Base-by-base conservation (phyloP, 2,329 filamentous ascomycete genomes). In the Emericellopsis cladophorae region DNA sequence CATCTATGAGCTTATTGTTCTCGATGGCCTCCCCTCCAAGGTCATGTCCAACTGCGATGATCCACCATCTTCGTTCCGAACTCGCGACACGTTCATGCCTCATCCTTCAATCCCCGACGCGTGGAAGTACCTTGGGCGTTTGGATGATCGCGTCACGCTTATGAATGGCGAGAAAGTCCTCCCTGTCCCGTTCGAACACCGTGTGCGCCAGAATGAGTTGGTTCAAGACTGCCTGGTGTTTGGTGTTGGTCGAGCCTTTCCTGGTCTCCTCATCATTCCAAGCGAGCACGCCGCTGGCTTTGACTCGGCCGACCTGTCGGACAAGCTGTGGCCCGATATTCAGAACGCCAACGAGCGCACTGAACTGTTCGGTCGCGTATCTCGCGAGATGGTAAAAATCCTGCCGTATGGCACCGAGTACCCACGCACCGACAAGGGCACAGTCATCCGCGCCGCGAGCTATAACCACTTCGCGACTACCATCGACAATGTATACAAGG, bases 191-290 rank as follows among this genome's bases (percentile, higher is more conserved):
- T 62, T 66, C 5, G 79, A 82, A 51, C 66, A 70, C 4, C 60
- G 64, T 0, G 67, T 80, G 7, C 61, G 73, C 8, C 66, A 74
- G 40, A 61, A 72, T 38, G 56, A 61, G 4, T 54, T 68, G 0
- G 70, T 81, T 1, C 59, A 66, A 14, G 77, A 81, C 44, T 69
- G 68, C 0, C 60, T 78, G 3, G 66, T 77, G 1, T 77, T 79
- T 45, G 76, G 76, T 0, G 64, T 67, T 2, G 72, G 68, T 8
- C 65, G 63, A 37, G 60, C 66, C 1, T 60, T 69, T 23, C 70
- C 72, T 0, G 76, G 75, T 2, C 48, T 77, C 10, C 48, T 79
- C 10, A 57, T 80, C 11, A 57, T 80, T 18, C 65, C 68, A 22
- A 61, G 65, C 11, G 64, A 69, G n/a, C 56, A 57, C 3, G 64